These are phyloP conservation scores for Neopestalotiopsis clavispora DNA, from an alignment of 2,329 filamentous ascomycete genomes.

Conservation along the genomic window DNA sequence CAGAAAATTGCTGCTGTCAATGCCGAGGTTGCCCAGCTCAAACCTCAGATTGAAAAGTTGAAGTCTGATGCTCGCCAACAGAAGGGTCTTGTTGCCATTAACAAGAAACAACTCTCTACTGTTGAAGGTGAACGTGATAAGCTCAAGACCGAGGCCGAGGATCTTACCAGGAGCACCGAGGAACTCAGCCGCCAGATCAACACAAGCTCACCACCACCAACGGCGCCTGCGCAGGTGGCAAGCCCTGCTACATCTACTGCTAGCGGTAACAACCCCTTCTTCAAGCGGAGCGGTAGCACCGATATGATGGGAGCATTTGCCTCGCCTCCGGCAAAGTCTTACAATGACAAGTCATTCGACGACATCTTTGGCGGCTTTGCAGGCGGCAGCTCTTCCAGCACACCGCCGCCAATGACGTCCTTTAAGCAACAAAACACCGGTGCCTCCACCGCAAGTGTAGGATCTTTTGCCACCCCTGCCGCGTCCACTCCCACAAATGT, in stretches of 20 bases:
- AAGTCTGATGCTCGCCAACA: conserved; percentile 92
- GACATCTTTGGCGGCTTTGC: conserved; percentile 79
- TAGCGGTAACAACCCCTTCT: conserved; percentile 94
- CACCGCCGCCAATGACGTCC: conserved; percentile 54
- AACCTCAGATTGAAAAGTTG: conserved; percentile 91
- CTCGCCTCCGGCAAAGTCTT: conserved; percentile 46
- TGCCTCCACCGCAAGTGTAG: conserved; percentile 56
- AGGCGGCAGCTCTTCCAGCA: conserved; percentile 45
- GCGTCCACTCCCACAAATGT: conserved; percentile 64
- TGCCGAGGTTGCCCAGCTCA: conserved; percentile 79
- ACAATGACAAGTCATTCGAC: conserved; percentile 76
- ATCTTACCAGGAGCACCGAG: conserved; percentile 66
- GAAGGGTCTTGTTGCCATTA: conserved; percentile 95
- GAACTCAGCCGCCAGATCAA: conserved; percentile 60
- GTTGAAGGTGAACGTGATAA: conserved; percentile 89
- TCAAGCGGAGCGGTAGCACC: conserved; percentile 71
- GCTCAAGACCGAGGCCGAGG: conserved; percentile 78
- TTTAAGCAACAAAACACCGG: conserved; percentile 68
- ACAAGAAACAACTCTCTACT: conserved; percentile 94
- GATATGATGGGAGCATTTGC: conserved; percentile 62
- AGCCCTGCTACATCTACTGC: conserved; percentile 73
- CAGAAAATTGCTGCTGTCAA: conserved; percentile 87
- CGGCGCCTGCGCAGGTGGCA: conserved; percentile 54
- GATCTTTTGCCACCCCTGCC: conserved; percentile 58
- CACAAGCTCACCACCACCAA: conserved; percentile 54